Conservation (phyloP, 306 rosid genomes). For the Pachyrhizus erosus region DNA sequence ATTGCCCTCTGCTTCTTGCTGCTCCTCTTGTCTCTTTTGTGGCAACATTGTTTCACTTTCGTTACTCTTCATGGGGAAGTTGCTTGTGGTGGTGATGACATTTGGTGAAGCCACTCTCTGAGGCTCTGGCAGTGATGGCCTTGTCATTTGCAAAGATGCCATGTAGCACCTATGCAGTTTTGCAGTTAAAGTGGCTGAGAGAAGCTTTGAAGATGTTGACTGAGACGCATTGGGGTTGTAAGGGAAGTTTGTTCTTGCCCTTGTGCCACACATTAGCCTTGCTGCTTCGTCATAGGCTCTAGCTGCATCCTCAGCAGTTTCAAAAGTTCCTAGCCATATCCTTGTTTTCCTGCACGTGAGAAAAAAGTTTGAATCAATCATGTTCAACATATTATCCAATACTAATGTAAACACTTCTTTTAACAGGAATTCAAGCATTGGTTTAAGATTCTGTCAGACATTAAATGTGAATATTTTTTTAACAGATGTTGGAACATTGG, state of each 20-base stretch:
- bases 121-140: constrained; percentile 53
- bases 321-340: constrained; percentile 96
- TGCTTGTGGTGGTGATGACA: constrained; percentile 33
- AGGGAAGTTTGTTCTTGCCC: constrained; percentile 90
- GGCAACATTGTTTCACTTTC: constrained; percentile 38
- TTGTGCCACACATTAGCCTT: constrained; percentile 87
- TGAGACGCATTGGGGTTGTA: constrained; percentile 76
- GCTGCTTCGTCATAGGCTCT: constrained; percentile 96
- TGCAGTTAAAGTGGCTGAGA: constrained; percentile 85
- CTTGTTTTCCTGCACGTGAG: constrained; percentile 78
- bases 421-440: neutral
- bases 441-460: too few species aligned
- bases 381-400: neutral
- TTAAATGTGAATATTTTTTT: neutral
- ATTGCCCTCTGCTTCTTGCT: constrained; percentile 46
- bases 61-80: constrained; percentile 28
- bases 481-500: neutral
- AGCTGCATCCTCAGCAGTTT: constrained; percentile 96
- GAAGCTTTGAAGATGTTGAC: constrained; percentile 84
- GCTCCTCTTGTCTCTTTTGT: constrained; percentile 42
- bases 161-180: constrained; percentile 85
- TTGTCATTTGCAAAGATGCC: constrained; percentile 85
- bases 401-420: neutral
- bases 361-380: neutral
- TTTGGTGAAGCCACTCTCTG: constrained; percentile 43